Conservation (phyloP, 768 basidiomycete species). For the Kwoniella pini region DNA sequence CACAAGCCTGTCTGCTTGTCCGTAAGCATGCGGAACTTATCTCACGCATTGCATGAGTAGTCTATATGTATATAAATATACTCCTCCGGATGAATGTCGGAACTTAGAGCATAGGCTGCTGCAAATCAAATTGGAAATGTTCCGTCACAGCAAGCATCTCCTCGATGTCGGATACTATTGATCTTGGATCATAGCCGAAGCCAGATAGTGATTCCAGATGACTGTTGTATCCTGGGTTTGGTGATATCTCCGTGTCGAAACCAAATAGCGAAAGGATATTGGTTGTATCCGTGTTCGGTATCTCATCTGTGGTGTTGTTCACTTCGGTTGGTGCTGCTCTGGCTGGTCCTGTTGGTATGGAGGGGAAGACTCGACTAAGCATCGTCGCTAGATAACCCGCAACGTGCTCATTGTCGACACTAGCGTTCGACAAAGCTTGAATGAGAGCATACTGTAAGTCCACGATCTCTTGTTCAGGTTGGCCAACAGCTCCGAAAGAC, state of each 20-base stretch:
- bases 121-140: not conserved
- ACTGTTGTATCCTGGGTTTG: not conserved
- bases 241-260: not conserved
- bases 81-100: too few relatives aligned
- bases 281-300: not conserved
- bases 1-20: too few relatives aligned
- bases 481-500: slow-evolving; percentile 1
- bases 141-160: not conserved
- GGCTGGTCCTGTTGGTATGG: not conserved
- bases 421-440: not conserved
- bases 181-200: slow-evolving; percentile 12
- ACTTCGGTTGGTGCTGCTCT: not conserved
- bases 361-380: not conserved
- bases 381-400: not conserved
- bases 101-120: not conserved
- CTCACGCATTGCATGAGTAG: too few relatives aligned
- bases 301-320: not conserved
- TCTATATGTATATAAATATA: too few relatives aligned
- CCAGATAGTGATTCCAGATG: not conserved
- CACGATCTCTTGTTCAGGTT: slow-evolving; percentile 1
- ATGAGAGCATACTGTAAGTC: slow-evolving; percentile 1
- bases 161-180: slow-evolving; percentile 2
- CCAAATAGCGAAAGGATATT: slow-evolving; percentile 3
- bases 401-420: slow-evolving; percentile 7
- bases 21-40: too few relatives aligned